Evolutionary conservation across 1,284 basidiomycete species (phyloP).

Genomic region (Puccinia polysora): DNA sequence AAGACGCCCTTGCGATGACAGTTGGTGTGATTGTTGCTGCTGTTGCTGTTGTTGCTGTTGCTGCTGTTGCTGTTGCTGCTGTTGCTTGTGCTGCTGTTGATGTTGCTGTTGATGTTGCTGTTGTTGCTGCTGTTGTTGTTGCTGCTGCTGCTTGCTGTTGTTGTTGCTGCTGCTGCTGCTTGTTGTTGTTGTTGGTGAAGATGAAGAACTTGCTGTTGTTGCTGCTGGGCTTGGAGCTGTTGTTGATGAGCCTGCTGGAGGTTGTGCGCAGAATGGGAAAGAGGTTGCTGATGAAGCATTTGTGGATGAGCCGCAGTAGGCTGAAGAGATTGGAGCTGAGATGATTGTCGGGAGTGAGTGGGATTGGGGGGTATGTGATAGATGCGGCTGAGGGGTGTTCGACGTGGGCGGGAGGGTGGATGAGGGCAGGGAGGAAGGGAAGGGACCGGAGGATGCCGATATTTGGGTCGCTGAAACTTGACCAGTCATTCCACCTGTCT

Average conservation of each 20-base stretch:
- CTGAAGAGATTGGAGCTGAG: slow-evolving; percentile 24
- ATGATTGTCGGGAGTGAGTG: slow-evolving; percentile 21
- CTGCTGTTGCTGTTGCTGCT: neutral
- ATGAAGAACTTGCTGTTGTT: slow-evolving; percentile 6
- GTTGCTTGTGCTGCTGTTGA: too few relatives aligned
- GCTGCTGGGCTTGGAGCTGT: neutral
- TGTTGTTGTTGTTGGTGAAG: slow-evolving; percentile 22
- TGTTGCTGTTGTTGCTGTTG: neutral
- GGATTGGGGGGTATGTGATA: slow-evolving; percentile 9
- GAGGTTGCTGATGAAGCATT: slow-evolving; percentile 32
- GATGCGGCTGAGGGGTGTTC: slow-evolving; percentile 37
- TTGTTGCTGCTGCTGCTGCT: neutral
- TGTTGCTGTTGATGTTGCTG: neutral
- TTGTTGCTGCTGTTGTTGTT: neutral
- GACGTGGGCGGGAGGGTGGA: slow-evolving; percentile 24
- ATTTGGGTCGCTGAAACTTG: slow-evolving; percentile 3
- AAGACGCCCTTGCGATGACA: slow-evolving; percentile 10
- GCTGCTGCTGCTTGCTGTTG: neutral
- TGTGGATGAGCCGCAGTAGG: slow-evolving; percentile 19
- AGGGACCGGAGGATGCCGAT: slow-evolving; percentile 9
- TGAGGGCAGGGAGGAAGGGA: slow-evolving; percentile 7
- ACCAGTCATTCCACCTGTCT: slow-evolving; percentile 5
- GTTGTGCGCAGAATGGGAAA: slow-evolving; percentile 16
- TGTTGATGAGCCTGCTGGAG: slow-evolving; percentile 15
- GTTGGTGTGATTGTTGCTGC: neutral